Evolutionary conservation across 805 yeast species (phyloP).

Genomic region (Suhomyces emberorum): DNA sequence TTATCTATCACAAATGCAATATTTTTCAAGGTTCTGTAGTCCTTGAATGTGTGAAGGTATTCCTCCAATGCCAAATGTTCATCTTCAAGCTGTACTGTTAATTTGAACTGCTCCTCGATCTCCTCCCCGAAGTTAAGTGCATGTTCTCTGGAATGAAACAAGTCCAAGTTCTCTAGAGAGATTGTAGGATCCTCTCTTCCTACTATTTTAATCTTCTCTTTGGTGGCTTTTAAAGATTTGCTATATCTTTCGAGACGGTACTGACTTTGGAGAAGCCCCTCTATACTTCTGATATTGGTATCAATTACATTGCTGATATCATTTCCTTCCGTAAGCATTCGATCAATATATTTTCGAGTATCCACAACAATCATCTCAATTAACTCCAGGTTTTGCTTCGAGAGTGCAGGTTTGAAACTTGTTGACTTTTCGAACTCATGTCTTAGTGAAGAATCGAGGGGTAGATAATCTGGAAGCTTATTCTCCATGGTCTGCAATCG

Average conservation of each 20-base stretch:
- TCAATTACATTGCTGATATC: constrained; percentile 1
- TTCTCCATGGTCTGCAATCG: no score
- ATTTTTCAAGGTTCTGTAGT: constrained; percentile 33
- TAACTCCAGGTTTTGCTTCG: constrained; percentile 3
- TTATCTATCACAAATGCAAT: constrained; percentile 48
- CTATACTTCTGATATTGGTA: constrained; percentile 5
- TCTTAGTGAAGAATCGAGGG: background rate
- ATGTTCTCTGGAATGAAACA: constrained; percentile 12
- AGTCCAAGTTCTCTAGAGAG: constrained; percentile 18
- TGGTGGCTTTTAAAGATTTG: constrained; percentile 10
- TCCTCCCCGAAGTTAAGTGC: constrained; percentile 10
- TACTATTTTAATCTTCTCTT: constrained; percentile 17
- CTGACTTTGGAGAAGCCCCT: constrained; percentile 6
- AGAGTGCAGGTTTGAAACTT: constrained; percentile 2
- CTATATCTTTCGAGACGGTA: constrained; percentile 5
- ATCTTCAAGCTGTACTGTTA: background rate
- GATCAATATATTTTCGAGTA: constrained; percentile 4
- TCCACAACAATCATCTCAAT: constrained; percentile 3
- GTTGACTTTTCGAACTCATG: constrained; percentile 6
- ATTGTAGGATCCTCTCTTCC: constrained; percentile 20
- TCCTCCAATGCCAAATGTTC: constrained; percentile 6
- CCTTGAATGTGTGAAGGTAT: constrained; percentile 7
- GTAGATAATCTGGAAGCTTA: background rate
- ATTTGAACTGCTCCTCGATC: background rate
- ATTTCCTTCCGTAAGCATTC: constrained; percentile 5